Conservation (phyloP, 2,329 filamentous ascomycete genomes). For the Allantophomopsis cytisporea region DNA sequence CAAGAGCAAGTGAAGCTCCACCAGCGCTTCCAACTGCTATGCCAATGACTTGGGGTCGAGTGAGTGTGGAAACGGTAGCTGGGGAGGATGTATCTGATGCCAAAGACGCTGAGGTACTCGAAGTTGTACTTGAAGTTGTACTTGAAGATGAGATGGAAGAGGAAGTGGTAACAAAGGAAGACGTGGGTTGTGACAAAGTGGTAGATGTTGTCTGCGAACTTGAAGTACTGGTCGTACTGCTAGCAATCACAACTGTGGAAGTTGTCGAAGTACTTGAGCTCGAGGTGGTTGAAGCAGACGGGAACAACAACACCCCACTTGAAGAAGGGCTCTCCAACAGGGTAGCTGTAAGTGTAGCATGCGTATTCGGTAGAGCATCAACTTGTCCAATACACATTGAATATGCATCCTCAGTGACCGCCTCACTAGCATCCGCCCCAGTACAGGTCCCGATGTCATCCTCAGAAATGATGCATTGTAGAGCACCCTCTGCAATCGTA, state of each 20-base stretch:
- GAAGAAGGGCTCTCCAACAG: conserved; percentile 22
- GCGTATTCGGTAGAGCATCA: conserved; percentile 40
- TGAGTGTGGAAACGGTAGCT: conserved; percentile 14
- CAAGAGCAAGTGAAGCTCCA: conserved; percentile 31
- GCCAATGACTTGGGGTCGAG: conserved; percentile 36
- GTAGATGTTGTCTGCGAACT: conserved; percentile 5
- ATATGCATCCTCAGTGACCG: conserved; percentile 35
- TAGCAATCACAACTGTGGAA: conserved; percentile 18
- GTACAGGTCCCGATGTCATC: conserved; percentile 35
- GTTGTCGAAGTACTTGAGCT: conserved; percentile 15
- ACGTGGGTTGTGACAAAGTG: conserved; percentile 2
- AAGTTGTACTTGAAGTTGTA: conserved; percentile 1
- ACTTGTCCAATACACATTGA: conserved; percentile 40
- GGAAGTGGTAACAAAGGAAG: background rate
- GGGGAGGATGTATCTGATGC: conserved; percentile 6
- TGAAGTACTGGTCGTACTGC: conserved; percentile 7
- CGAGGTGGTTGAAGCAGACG: too few relatives aligned
- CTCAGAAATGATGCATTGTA: conserved; percentile 51
- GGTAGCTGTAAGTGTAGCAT: conserved; percentile 43
- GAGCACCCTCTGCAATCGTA: conserved; percentile 57
- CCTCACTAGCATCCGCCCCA: conserved; percentile 25
- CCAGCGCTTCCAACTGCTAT: conserved; percentile 41
- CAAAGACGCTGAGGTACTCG: conserved; percentile 5
- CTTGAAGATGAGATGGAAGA: background rate
- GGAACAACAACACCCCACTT: too few relatives aligned